Base-by-base conservation (phyloP, 306 rosid genomes). In the Corylus avellana region DNA sequence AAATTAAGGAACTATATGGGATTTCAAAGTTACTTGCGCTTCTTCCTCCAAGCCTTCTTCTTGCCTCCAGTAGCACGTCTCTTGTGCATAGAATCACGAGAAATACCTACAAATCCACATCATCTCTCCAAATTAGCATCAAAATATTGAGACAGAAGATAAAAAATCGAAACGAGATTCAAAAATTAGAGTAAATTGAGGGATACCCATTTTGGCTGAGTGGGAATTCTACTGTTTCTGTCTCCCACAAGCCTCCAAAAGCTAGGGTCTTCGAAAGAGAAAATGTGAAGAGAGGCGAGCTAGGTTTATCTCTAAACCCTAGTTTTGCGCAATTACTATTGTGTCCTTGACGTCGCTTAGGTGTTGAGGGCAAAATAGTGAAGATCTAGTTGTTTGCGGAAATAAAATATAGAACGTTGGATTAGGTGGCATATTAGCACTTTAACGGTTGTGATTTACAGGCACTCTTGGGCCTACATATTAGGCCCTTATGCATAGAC, bases 51-150 rank as follows among this genome's bases (percentile, higher is more conserved):
- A 14, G 90, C 90, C 85, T 89, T 89, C 87, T 89, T 86, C 90
- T 89, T 89, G 75, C 92, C 92, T 47, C 92, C 92, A 53, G 92
- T 88, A 82, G 92, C 92, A 64, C 88, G 89, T 77, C 90, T 83
- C 86, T 89, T 89, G 86, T 89, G 92, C 92, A 89, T 89, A 75
- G 92, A 89, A 85, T 87, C 92, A 77, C 91, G 91, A 75, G 89
- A 89, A 14, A 89, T 89, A 81, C 93, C 89, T 89, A 59, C 0
- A 57, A 32, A 78, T 17, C 13, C 46, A 53, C 0, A 32, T 37
- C 49, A 61, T 3, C 0, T 14, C 10, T 22, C 69, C 37, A 72
- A 18, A 61, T 76, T 58, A 75, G 77, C 35, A 17, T 58, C 13
- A 49, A 25, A 0, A 58, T 18, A 68, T 57, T 5, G 8, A 42